Evolutionary conservation across 306 rosid genomes (phyloP), one percentile per base, ranked within the genome.

Genomic region (Arachis hypogaea): DNA sequence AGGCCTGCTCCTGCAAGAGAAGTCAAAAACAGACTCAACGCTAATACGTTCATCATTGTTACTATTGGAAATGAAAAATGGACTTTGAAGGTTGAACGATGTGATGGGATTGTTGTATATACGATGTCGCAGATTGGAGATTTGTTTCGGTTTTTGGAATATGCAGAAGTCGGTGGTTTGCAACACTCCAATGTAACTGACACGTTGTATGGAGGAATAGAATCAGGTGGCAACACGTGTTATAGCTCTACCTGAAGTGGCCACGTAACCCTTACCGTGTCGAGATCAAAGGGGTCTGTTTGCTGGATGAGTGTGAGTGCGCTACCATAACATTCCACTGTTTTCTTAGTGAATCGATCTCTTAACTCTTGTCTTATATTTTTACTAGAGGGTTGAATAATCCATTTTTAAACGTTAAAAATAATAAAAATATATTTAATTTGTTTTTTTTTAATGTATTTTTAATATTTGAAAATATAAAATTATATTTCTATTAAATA

Each of bases 1-100:
- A 94, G 11, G 6, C 84, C 92, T 0, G 90, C 83, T 5, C 85
- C 69, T 29, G 81, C 81, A 0, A 91, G 83, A 5, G 98, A 86
- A 63, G 87, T 82, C 33, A 75, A 3, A 7, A 88, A 57, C 5
- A 94, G 88, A 78, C 71, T 80, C 40, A 88, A 14, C 4, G 86
- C 86, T 9, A 91, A 46, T 5, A 78, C 66, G 71, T 94, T 93
- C 79, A 83, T 86, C 97, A 91, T 93, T 49, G 16, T 11, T 49
- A 11, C 4, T 46, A 2, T 46, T 10, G 51, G 9, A 8, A 11
- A 33, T 33, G 0, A 33, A 33, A 33, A 33, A 33, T 33, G 38
- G 38, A 33, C 3, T 33, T 33, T 33, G 38, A 33, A 33, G 38
- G 38, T 2, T 2, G 38, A 33, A 33, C 4, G 38, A 33, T 33